phyloP scores from a whole-genome alignment of 1,284 basidiomycete species.

The Tremellales sp. region DNA sequence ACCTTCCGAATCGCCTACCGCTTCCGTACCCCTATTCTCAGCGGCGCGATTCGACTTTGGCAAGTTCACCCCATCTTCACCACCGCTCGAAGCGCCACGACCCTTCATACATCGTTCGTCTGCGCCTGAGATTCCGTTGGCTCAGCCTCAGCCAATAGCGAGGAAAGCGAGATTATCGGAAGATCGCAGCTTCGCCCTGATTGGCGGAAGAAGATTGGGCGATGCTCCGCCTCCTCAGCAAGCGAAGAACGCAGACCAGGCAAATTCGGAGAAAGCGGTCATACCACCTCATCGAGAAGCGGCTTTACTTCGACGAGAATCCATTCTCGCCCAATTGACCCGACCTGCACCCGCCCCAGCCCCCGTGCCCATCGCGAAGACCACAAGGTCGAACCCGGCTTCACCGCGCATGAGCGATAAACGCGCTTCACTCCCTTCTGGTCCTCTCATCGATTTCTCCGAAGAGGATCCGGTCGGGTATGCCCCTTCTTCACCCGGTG shows the following conservation, averaged over 20 bases:
- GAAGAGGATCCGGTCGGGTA: constrained; percentile 5
- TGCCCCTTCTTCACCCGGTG: background rate
- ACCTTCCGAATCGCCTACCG: background rate
- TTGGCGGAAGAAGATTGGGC: background rate
- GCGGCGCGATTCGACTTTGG: background rate
- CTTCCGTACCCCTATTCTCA: background rate
- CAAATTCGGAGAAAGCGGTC: background rate
- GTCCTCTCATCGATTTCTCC: constrained; percentile 28
- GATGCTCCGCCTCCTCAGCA: background rate
- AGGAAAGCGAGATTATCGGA: background rate
- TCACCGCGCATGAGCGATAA: background rate
- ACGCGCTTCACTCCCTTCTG: constrained; percentile 5
- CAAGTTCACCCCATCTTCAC: background rate
- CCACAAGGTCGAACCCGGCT: background rate
- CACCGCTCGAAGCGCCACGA: background rate
- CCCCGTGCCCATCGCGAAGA: background rate
- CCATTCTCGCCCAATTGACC: background rate
- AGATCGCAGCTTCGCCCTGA: background rate
- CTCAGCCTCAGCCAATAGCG: background rate
- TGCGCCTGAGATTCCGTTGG: background rate
- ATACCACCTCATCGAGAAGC: constrained; percentile 34
- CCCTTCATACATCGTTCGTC: background rate
- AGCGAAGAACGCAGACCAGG: background rate
- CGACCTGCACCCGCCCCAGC: background rate
- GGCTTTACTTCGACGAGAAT: constrained; percentile 29